Conservation (phyloP, 148 eudicot species). For the Rhododendron kiyosumense region DNA sequence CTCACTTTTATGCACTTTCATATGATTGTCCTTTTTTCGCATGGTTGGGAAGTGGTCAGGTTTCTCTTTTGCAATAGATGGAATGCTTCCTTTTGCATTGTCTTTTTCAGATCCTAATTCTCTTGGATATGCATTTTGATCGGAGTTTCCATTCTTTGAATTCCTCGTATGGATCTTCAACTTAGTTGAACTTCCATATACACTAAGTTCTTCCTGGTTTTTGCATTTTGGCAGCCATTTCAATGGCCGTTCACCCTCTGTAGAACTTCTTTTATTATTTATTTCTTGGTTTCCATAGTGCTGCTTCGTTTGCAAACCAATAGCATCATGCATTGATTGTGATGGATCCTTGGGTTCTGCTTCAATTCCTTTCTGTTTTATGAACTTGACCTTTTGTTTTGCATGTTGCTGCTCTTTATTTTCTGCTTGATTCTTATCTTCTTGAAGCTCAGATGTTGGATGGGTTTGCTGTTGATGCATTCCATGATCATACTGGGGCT, state of each 20-base stretch:
- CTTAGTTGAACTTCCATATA: slow-evolving; percentile 8
- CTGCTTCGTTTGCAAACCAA: slow-evolving; percentile 25
- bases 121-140: slow-evolving; percentile 16
- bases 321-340: slow-evolving; percentile 21
- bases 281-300: slow-evolving; percentile 15
- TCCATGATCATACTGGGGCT: slow-evolving; percentile 18
- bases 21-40: slow-evolving; percentile 19
- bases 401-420: slow-evolving; percentile 25
- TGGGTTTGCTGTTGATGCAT: slow-evolving; percentile 21
- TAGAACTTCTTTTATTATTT: slow-evolving; percentile 19
- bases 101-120: slow-evolving; percentile 18
- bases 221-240: slow-evolving; percentile 21
- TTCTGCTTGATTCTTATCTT: slow-evolving; percentile 35
- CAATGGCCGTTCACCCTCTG: slow-evolving; percentile 20
- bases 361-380: slow-evolving; percentile 23
- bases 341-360: slow-evolving; percentile 15
- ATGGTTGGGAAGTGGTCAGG: slow-evolving; percentile 17
- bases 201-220: slow-evolving; percentile 13
- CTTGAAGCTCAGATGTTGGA: slow-evolving; percentile 27
- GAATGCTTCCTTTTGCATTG: slow-evolving; percentile 11
- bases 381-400: slow-evolving; percentile 24
- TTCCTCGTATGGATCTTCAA: slow-evolving; percentile 14
- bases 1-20: slow-evolving; percentile 23
- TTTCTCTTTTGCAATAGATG: slow-evolving; percentile 21
- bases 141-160: slow-evolving; percentile 15